Evolutionary conservation across 2,329 filamentous ascomycete species (phyloP).

Genomic region (Colletotrichum eleusines): DNA sequence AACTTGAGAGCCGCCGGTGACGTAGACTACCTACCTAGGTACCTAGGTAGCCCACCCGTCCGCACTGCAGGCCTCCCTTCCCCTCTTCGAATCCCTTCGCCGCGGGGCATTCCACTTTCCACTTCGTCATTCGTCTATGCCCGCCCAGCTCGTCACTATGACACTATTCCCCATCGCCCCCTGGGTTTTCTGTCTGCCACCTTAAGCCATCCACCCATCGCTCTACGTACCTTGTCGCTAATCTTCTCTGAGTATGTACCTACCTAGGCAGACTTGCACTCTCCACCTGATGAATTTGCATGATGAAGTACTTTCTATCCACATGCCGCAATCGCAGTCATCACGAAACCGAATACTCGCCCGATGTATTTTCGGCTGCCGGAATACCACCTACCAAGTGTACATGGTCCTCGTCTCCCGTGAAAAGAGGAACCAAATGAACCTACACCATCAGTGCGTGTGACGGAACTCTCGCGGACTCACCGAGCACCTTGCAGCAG

Average conservation of each 20-base stretch:
- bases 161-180: not conserved
- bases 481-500: slow-evolving; percentile 16
- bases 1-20: too few relatives aligned
- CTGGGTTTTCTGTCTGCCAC: not conserved
- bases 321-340: not conserved
- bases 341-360: not conserved
- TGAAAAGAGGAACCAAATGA: not conserved
- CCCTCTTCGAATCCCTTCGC: slow-evolving; percentile 7
- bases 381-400: not conserved
- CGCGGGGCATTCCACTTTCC: slow-evolving; percentile 1
- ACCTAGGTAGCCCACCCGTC: not conserved
- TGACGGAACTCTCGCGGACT: not conserved
- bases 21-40: not conserved
- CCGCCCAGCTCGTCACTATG: slow-evolving; percentile 8
- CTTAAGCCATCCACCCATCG: not conserved
- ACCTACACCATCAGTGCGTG: not conserved
- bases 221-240: not conserved
- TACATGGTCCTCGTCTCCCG: not conserved
- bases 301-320: too few relatives aligned
- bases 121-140: not conserved
- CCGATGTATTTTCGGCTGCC: not conserved
- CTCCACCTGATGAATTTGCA: not conserved
- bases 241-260: not conserved
- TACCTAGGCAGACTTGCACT: not conserved
- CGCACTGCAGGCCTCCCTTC: slow-evolving; percentile 7